Percentiles rank a stretch among this genome's conserved stretches.
These are phyloP conservation scores for Pulveroboletus sp. DNA, from an alignment of 768 basidiomycete species.

Conservation along the genomic window DNA sequence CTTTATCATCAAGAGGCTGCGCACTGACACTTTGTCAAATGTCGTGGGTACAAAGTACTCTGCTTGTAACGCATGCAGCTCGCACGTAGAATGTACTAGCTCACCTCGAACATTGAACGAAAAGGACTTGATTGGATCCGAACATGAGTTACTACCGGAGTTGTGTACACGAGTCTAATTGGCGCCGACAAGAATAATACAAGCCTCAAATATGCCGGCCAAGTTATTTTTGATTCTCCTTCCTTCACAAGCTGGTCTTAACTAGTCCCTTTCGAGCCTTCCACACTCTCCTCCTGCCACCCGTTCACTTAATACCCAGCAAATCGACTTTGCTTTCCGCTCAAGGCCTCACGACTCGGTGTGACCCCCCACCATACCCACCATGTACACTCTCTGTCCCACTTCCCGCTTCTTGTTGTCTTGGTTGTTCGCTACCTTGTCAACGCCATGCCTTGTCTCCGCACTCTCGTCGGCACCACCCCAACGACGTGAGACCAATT, in stretches of 20 bases:
- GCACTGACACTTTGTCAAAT: too few relatives aligned
- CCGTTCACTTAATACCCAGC: neutral
- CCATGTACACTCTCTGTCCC: slow-evolving; percentile 2
- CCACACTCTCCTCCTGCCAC: neutral
- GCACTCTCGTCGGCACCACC: slow-evolving; percentile 4
- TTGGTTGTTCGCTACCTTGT: slow-evolving; percentile 11
- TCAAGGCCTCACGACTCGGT: neutral
- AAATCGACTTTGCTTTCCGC: neutral
- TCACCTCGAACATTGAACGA: too few relatives aligned
- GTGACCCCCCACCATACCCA: too few relatives aligned
- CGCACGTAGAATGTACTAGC: too few relatives aligned
- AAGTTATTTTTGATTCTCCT: neutral
- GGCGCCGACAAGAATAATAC: neutral
- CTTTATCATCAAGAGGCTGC: too few relatives aligned
- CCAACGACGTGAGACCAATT: slow-evolving; percentile 22
- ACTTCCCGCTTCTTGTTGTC: neutral
- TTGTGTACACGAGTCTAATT: too few relatives aligned
- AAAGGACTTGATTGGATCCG: too few relatives aligned
- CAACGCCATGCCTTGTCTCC: slow-evolving; percentile 8
- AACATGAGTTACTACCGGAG: too few relatives aligned
- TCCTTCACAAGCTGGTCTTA: slow-evolving; percentile 7
- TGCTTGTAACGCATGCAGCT: too few relatives aligned
- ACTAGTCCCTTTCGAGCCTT: neutral
- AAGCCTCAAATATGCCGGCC: neutral
- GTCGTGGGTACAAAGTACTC: too few relatives aligned